A percentile compares a stretch with the other conserved stretches of the same genome.
phyloP scores from a whole-genome alignment of 352 stramenopile genomes.

The Peronospora belbahrii region DNA sequence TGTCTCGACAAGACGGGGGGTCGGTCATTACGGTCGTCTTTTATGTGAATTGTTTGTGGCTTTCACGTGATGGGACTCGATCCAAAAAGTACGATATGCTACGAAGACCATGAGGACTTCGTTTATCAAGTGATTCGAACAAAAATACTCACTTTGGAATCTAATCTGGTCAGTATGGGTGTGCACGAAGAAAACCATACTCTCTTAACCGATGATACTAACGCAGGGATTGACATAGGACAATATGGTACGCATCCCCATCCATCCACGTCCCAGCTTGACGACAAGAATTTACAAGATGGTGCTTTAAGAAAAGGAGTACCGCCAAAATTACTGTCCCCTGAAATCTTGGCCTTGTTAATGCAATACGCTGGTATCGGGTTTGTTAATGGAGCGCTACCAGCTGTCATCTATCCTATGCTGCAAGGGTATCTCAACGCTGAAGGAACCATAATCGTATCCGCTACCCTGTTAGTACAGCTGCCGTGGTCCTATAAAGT shows the following conservation, averaged over 20 bases:
- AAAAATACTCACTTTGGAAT: background rate
- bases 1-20: too few species aligned
- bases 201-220: slow-evolving; percentile 4
- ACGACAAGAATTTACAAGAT: slow-evolving; percentile 13
- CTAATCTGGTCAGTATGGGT: slow-evolving; percentile 3
- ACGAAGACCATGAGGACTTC: too few species aligned
- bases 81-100: too few species aligned
- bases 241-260: slow-evolving; percentile 6
- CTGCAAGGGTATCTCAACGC: slow-evolving; percentile 50
- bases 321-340: slow-evolving; percentile 25
- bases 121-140: too few species aligned
- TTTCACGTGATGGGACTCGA: too few species aligned
- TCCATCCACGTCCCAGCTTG: background rate
- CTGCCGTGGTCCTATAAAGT: slow-evolving; percentile 55
- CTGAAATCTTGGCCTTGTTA: slow-evolving; percentile 29
- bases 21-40: too few species aligned
- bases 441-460: slow-evolving; percentile 46
- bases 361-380: slow-evolving; percentile 52
- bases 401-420: slow-evolving; percentile 47
- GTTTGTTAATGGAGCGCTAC: slow-evolving; percentile 39
- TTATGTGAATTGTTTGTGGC: too few species aligned
- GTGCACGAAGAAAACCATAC: slow-evolving; percentile 14
- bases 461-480: slow-evolving; percentile 39
- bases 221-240: background rate
- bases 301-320: slow-evolving; percentile 27